Base-by-base conservation (phyloP, 768 basidiomycete genomes). In the Boletus sp. region DNA sequence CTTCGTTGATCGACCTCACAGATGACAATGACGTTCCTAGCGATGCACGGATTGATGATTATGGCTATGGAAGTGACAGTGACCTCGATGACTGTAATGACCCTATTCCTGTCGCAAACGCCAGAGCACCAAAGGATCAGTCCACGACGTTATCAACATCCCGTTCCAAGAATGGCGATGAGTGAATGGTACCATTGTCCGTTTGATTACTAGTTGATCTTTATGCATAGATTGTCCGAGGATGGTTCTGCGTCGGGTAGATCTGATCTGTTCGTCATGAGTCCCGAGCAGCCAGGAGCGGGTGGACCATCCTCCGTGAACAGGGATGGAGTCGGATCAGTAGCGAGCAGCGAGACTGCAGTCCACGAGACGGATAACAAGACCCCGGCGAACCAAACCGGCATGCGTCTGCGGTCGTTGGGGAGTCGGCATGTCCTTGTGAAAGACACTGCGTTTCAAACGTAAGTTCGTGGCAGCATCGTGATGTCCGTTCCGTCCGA, bases 1-100 rank as follows among this genome's bases (percentile, higher is more conserved):
- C 50, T 5, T 58, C 56, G 8, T 47, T 61, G 29, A 30, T 55
- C 40, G 58, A 61, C 14, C 57, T 70, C 33, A 49, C 40, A 17
- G 52, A 42, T 10, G 50, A 50, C 25, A 47, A 46, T 4, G 56
- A 55, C 15, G 45, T 69, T 27, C 54, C 55, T 8, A 43, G n/a
- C 14, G 11, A 45, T 25, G 34, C 37, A 42, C 30, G n/a, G n/a
- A n/a, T n/a, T n/a, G n/a, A n/a, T n/a, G n/a, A n/a, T n/a, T n/a
- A n/a, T n/a, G n/a, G n/a, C 13, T 74, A 70, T 44, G 62, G 32
- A 32, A 69, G 66, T n/a, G 72, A 74, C 51, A 73, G 72, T 17
- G 72, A 72, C 39, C 64, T 74, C 25, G 72, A 73, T 19, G 69
- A 72, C 6, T 61, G 62, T 9, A 23, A 56, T 2, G 56, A 61